Conservation (phyloP, 1,284 basidiomycete genomes). For the Cryptococcus floricola region DNA sequence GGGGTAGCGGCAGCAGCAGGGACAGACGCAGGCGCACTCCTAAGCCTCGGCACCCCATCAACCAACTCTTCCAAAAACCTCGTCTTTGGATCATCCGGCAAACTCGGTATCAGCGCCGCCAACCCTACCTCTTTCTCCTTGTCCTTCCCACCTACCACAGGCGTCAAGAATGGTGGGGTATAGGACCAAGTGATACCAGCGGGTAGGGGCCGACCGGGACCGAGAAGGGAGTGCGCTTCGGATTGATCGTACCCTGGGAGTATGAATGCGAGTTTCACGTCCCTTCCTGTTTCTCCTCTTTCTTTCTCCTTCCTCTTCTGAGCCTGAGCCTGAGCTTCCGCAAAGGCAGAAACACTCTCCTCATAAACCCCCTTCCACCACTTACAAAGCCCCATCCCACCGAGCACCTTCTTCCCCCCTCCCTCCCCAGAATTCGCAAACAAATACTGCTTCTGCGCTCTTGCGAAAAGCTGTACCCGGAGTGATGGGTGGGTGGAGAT, state of each 20-base stretch:
- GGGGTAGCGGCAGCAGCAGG: constrained; percentile 8
- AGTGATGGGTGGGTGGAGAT: constrained; percentile 55
- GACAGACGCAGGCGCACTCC: constrained; percentile 18
- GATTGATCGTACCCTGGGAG: constrained; percentile 67
- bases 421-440: constrained; percentile 86
- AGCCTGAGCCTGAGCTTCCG: constrained; percentile 16
- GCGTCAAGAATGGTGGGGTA: constrained; percentile 22
- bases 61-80: constrained; percentile 83
- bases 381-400: constrained; percentile 73
- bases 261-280: constrained; percentile 52
- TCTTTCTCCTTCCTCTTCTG: constrained; percentile 21
- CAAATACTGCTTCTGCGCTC: constrained; percentile 85
- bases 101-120: constrained; percentile 73
- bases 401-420: constrained; percentile 67
- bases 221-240: constrained; percentile 65
- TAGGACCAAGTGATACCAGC: constrained; percentile 33
- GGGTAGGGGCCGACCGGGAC: constrained; percentile 43
- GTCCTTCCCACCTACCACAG: constrained; percentile 2
- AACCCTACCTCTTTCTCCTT: constrained; percentile 41
- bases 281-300: not conserved
- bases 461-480: constrained; percentile 85
- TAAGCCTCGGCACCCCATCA: constrained; percentile 55
- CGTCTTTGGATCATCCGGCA: constrained; percentile 90
- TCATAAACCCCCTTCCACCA: constrained; percentile 86
- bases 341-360: constrained; percentile 54